phyloP scores from a whole-genome alignment of 768 basidiomycete species.

The Lactifluus subvellereus region DNA sequence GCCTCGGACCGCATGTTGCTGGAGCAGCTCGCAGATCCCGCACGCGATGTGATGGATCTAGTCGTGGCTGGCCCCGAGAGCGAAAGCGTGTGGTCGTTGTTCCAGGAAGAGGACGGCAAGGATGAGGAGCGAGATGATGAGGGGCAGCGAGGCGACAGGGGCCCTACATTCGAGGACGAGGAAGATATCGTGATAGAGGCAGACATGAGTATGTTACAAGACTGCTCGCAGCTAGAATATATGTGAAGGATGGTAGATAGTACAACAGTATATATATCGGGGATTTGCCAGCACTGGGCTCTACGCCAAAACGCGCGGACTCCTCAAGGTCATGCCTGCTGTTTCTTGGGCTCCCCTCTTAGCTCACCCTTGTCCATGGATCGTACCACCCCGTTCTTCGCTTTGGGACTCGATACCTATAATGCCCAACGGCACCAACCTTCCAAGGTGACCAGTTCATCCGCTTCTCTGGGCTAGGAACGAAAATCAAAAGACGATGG shows the following conservation, averaged over 20 bases:
- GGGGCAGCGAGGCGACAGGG: neutral
- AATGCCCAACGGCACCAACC: no score
- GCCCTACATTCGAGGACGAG: neutral
- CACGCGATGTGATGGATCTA: slow-evolving; percentile 30
- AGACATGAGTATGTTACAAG: neutral
- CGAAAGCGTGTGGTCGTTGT: slow-evolving; percentile 31
- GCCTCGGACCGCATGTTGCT: slow-evolving; percentile 22
- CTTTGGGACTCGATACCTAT: no score
- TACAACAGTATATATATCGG: no score
- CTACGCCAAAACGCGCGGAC: no score
- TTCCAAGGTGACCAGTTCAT: no score
- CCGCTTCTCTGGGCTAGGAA: no score
- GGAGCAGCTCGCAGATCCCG: slow-evolving; percentile 28
- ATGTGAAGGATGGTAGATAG: neutral
- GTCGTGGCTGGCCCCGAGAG: slow-evolving; percentile 31
- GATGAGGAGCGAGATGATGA: neutral
- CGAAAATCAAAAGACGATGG: no score
- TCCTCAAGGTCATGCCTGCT: no score
- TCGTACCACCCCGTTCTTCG: no score
- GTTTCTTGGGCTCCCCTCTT: no score
- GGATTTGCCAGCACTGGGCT: no score
- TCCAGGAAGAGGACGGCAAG: slow-evolving; percentile 26
- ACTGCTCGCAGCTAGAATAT: neutral
- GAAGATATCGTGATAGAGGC: neutral
- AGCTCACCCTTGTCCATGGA: no score